Evolutionary conservation across 1,284 basidiomycete species (phyloP).

Genomic region (Trametes pubescens): DNA sequence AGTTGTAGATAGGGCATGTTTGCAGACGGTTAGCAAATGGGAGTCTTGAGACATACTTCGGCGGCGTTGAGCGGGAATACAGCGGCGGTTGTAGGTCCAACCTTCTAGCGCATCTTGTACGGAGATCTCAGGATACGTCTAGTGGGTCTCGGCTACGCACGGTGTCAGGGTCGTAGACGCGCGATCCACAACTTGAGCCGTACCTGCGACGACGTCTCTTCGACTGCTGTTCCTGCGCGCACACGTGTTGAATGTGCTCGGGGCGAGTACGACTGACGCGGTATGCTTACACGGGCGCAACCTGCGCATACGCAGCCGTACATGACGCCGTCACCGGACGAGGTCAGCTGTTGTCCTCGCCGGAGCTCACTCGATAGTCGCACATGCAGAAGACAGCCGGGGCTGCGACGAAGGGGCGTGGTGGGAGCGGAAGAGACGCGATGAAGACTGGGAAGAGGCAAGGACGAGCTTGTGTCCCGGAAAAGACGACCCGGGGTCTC

Average conservation of each 20-base stretch:
- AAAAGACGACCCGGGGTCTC: conserved; percentile 13
- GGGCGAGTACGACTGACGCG: not conserved
- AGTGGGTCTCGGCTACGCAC: conserved; percentile 7
- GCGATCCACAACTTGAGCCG: not conserved
- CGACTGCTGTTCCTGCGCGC: not conserved
- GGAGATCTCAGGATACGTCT: conserved; percentile 8
- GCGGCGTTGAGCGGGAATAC: not conserved
- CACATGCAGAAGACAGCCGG: not conserved
- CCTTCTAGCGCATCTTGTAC: not conserved
- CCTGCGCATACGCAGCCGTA: not conserved
- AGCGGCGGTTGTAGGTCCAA: conserved; percentile 11
- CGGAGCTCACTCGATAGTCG: not conserved
- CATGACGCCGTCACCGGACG: conserved; percentile 11
- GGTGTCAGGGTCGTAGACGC: conserved; percentile 14
- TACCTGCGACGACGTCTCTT: not conserved
- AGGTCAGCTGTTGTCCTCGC: conserved; percentile 8
- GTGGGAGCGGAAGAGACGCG: not conserved
- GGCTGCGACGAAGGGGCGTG: not conserved
- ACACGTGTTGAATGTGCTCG: not conserved
- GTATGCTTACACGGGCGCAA: not conserved
- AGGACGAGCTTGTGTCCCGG: not conserved
- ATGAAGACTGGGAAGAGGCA: not conserved
- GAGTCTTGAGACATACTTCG: not conserved
- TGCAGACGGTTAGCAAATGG: not conserved
- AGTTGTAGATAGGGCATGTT: not conserved